Conservation (phyloP, 1,139 yeast species). For the Hemisphaericaspora xylanilytica region DNA sequence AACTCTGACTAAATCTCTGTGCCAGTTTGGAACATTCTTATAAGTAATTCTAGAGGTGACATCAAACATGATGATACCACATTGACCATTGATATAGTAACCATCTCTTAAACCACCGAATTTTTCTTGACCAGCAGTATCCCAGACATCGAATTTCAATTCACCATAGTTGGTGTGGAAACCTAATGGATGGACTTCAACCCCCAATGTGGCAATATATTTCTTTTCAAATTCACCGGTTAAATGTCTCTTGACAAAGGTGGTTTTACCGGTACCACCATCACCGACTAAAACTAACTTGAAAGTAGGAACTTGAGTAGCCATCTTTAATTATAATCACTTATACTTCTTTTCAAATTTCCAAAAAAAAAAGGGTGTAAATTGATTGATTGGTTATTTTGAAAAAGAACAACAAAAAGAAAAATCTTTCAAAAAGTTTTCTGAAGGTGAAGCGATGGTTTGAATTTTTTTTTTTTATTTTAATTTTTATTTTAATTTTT, state of each 20-base stretch:
- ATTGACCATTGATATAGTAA: constrained; percentile 98
- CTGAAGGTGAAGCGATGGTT: too few species aligned
- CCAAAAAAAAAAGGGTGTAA: background rate
- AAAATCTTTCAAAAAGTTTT: background rate
- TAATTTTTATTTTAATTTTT: too few species aligned
- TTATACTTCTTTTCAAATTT: too few species aligned
- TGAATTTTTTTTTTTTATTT: background rate
- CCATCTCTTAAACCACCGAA: constrained; percentile 99
- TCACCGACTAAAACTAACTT: constrained; percentile 98
- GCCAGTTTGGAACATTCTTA: constrained; percentile 99
- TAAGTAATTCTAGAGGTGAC: constrained; percentile 99
- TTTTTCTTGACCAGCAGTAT: constrained; percentile 99
- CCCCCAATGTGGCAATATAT: constrained; percentile 99
- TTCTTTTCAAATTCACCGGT: constrained; percentile 99
- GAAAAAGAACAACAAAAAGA: background rate
- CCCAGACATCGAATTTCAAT: constrained; percentile 99
- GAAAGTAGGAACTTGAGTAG: constrained; percentile 92
- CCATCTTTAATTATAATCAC: constrained; percentile 44
- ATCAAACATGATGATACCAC: constrained; percentile 99
- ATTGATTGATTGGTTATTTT: constrained; percentile 14
- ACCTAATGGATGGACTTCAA: constrained; percentile 97
- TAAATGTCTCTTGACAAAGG: constrained; percentile 98
- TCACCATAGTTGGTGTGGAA: constrained; percentile 99
- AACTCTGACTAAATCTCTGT: constrained; percentile 97
- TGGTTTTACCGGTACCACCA: constrained; percentile 99